phyloP scores from a whole-genome alignment of 345 rosid genomes.

The Microcos paniculata region DNA sequence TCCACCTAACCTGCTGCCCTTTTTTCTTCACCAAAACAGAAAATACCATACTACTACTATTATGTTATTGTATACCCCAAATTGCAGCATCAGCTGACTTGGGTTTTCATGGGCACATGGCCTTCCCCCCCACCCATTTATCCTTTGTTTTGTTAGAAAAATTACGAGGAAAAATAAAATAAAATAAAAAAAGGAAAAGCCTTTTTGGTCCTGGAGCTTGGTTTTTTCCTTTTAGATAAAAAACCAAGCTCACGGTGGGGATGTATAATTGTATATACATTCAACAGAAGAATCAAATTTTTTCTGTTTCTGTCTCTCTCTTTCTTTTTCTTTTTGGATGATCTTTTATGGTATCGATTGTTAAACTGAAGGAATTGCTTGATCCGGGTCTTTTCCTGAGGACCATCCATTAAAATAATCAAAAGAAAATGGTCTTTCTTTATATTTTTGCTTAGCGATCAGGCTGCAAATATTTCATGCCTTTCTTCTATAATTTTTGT shows the following conservation, averaged over 20 bases:
- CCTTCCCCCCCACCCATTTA: not conserved
- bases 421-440: not conserved
- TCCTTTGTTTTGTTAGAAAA: not conserved
- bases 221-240: conserved; percentile 25
- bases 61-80: not conserved
- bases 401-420: not conserved
- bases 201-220: conserved; percentile 1
- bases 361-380: not conserved
- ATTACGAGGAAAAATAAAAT: not conserved
- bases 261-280: not conserved
- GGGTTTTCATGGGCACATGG: not conserved
- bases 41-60: not conserved
- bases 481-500: no score
- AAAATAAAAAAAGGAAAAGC: not conserved
- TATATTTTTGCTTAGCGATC: not conserved
- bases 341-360: not conserved
- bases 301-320: not conserved
- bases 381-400: not conserved
- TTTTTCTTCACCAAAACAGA: not conserved
- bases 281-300: not conserved
- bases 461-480: not conserved
- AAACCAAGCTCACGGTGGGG: conserved; percentile 4
- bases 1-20: not conserved
- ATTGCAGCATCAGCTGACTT: not conserved
- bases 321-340: not conserved